phyloP scores from a whole-genome alignment of 139 green algal genomes.

The Penium margaritaceum region DNA sequence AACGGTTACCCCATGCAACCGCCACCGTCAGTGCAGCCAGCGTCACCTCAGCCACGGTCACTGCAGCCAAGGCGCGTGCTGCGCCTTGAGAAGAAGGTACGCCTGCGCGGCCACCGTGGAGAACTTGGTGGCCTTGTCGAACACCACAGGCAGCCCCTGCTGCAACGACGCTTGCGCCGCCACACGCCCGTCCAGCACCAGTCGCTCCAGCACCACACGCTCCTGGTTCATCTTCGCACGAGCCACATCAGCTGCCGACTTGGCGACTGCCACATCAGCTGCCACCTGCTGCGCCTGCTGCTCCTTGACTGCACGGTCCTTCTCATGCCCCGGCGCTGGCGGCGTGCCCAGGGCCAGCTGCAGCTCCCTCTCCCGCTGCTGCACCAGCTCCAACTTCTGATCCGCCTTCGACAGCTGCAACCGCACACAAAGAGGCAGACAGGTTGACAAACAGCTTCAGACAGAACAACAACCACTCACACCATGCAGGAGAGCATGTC shows the following conservation, averaged over 20 bases:
- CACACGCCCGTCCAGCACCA: background rate
- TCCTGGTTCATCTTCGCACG: slow-evolving; percentile 11
- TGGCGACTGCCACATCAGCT: background rate
- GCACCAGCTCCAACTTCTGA: background rate
- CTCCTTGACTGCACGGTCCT: background rate
- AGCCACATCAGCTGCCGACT: background rate
- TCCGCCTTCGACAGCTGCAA: background rate
- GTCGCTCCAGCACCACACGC: background rate
- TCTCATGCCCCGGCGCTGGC: background rate
- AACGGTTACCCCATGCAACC: too few species aligned
- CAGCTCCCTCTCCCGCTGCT: background rate
- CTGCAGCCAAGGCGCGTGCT: slow-evolving; percentile 10
- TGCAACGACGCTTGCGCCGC: background rate
- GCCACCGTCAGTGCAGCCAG: too few species aligned
- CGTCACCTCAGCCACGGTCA: too few species aligned
- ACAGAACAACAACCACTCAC: background rate
- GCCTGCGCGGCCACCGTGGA: background rate
- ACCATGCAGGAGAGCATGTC: background rate
- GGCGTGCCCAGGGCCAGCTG: background rate
- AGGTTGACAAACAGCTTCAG: background rate
- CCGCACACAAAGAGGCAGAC: background rate
- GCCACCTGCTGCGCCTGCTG: slow-evolving; percentile 17
- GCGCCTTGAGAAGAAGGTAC: slow-evolving; percentile 12
- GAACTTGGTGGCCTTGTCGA: background rate
- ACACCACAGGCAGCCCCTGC: slow-evolving; percentile 5